Percentiles rank a stretch among this genome's conserved stretches.
Evolutionary conservation across 2,329 filamentous ascomycete genomes (phyloP).

Genomic region (Elsinoe perseae): DNA sequence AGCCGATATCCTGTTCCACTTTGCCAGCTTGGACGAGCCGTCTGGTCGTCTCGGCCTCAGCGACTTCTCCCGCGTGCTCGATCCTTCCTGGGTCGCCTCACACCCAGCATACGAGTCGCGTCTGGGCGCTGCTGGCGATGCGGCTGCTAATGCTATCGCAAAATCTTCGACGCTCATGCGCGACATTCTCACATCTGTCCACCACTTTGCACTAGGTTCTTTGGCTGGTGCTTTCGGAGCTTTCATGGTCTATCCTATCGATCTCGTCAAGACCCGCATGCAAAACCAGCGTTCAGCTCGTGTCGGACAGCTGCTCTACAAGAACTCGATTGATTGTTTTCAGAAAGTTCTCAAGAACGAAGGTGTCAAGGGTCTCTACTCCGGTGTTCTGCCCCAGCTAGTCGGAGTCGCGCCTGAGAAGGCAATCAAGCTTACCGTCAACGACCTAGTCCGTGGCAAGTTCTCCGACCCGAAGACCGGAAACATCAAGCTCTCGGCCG

Average conservation of each 20-base stretch:
- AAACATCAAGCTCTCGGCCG: conserved; percentile 60
- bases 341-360: conserved; percentile 90
- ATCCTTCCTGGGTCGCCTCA: conserved; percentile 63
- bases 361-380: conserved; percentile 82
- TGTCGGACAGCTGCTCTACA: conserved; percentile 83
- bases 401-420: conserved; percentile 98
- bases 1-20: conserved; percentile 97
- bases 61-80: conserved; percentile 92
- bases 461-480: conserved; percentile 68
- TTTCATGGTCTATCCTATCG: conserved; percentile 99
- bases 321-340: conserved; percentile 94
- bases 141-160: conserved; percentile 47
- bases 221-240: conserved; percentile 93
- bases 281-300: conserved; percentile 85
- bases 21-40: conserved; percentile 83
- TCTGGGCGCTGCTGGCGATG: conserved; percentile 34
- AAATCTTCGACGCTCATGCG: conserved; percentile 52
- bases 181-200: conserved; percentile 64
- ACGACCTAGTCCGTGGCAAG: conserved; percentile 75
- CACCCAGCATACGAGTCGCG: conserved; percentile 54
- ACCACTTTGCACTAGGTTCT: conserved; percentile 85
- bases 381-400: conserved; percentile 87
- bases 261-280: conserved; percentile 96
- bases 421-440: conserved; percentile 97
- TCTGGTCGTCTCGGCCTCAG: conserved; percentile 72